Conservation (phyloP, 495 filamentous ascomycete genomes). For the Talaromyces ruber region DNA sequence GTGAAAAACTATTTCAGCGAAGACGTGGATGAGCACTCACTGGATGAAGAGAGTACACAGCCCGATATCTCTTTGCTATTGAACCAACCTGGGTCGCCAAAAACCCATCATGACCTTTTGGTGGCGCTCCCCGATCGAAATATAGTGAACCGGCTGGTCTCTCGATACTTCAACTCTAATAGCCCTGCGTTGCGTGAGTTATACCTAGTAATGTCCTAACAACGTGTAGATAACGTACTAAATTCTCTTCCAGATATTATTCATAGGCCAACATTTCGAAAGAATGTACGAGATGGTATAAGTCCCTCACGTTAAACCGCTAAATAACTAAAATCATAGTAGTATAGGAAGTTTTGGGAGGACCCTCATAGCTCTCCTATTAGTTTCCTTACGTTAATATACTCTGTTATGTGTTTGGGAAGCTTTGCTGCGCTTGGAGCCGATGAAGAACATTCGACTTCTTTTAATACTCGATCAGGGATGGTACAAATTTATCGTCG, state of each 20-base stretch:
- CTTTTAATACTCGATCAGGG: neutral
- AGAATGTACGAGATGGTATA: neutral
- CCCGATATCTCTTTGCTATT: neutral
- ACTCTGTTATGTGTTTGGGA: neutral
- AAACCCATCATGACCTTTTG: neutral
- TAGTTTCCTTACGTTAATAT: neutral
- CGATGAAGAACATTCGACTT: neutral
- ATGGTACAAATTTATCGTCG: neutral
- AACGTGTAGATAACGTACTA: neutral
- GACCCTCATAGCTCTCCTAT: neutral
- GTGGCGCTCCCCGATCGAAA: neutral
- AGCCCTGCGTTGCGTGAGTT: neutral
- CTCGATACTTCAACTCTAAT: neutral
- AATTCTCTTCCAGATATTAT: neutral
- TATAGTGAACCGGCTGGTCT: neutral
- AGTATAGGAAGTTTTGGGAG: neutral
- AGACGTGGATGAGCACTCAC: neutral
- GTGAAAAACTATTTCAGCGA: neutral
- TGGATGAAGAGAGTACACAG: neutral
- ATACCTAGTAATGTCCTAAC: neutral
- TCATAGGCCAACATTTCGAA: conserved; percentile 1
- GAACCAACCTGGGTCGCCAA: neutral
- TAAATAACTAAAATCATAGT: neutral
- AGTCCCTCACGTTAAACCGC: neutral
- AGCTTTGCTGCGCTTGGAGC: neutral